These are phyloP conservation scores for Sesbania bispinosa DNA, from an alignment of 306 rosid species.

Conservation along the genomic window DNA sequence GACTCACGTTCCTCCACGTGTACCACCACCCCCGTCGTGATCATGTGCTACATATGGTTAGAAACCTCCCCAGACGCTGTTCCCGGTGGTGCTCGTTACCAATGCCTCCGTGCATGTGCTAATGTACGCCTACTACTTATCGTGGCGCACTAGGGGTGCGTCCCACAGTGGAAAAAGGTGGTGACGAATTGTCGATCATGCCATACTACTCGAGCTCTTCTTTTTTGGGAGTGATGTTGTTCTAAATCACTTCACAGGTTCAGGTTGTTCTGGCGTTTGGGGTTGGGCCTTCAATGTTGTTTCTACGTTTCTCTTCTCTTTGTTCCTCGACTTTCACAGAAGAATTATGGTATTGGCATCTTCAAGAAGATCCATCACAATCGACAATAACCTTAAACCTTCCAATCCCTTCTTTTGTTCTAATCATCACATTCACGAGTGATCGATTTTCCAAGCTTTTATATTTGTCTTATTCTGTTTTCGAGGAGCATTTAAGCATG, in stretches of 20 bases:
- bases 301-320: constrained; percentile 63
- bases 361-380: constrained; percentile 3
- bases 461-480: too few species aligned
- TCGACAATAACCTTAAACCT: too few species aligned
- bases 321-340: constrained; percentile 64
- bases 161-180: constrained; percentile 68
- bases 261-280: constrained; percentile 69
- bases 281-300: constrained; percentile 71
- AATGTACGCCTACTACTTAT: constrained; percentile 77
- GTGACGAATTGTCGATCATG: constrained; percentile 62
- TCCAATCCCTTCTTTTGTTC: too few species aligned
- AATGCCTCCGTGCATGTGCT: constrained; percentile 67
- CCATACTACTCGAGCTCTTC: constrained; percentile 64
- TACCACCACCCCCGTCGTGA: constrained; percentile 75
- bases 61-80: constrained; percentile 61
- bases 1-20: constrained; percentile 82
- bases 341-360: constrained; percentile 43
- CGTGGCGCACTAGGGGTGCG: constrained; percentile 57
- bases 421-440: too few species aligned
- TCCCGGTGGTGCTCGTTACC: constrained; percentile 59
- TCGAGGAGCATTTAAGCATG: too few species aligned
- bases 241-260: constrained; percentile 48
- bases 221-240: constrained; percentile 46
- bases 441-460: too few species aligned
- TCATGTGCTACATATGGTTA: constrained; percentile 74